These are phyloP conservation scores for Pichia manshurica DNA, from an alignment of 805 yeast genomes.

Conservation along the genomic window DNA sequence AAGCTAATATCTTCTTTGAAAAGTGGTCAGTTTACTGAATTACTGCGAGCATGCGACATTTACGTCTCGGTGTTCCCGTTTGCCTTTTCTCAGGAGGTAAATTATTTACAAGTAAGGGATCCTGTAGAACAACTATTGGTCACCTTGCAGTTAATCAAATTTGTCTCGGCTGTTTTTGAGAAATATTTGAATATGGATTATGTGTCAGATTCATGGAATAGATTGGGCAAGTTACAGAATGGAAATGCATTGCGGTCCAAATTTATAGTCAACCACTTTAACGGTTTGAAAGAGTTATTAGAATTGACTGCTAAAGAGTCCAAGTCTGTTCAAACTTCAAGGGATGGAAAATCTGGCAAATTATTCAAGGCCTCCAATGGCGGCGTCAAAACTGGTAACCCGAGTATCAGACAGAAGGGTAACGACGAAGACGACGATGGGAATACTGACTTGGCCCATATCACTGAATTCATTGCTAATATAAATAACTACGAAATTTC, in stretches of 20 bases:
- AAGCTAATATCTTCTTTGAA: slow-evolving; percentile 11
- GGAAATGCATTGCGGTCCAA: slow-evolving; percentile 24
- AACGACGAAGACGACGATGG: slow-evolving; percentile 43
- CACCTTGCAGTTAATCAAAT: slow-evolving; percentile 16
- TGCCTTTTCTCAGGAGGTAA: slow-evolving; percentile 19
- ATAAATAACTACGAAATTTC: slow-evolving; percentile 32
- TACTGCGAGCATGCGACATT: slow-evolving; percentile 17
- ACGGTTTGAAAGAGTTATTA: slow-evolving; percentile 20
- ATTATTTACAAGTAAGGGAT: slow-evolving; percentile 16
- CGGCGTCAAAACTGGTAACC: not conserved
- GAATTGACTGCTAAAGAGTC: not conserved
- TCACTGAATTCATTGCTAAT: slow-evolving; percentile 28
- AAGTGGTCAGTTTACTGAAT: not conserved
- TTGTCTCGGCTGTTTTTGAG: slow-evolving; percentile 24
- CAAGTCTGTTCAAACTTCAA: not conserved
- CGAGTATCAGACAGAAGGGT: slow-evolving; percentile 12
- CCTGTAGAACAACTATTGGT: slow-evolving; percentile 10
- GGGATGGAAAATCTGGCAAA: not conserved
- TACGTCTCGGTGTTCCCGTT: slow-evolving; percentile 30
- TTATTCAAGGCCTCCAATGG: not conserved
- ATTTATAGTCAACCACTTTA: slow-evolving; percentile 26
- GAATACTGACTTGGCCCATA: slow-evolving; percentile 35
- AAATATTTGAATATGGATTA: slow-evolving; percentile 23
- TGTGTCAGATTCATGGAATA: slow-evolving; percentile 27
- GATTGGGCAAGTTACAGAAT: slow-evolving; percentile 22